phyloP scores from a whole-genome alignment of 257 asterid species.

The Solanum chiquidenum region DNA sequence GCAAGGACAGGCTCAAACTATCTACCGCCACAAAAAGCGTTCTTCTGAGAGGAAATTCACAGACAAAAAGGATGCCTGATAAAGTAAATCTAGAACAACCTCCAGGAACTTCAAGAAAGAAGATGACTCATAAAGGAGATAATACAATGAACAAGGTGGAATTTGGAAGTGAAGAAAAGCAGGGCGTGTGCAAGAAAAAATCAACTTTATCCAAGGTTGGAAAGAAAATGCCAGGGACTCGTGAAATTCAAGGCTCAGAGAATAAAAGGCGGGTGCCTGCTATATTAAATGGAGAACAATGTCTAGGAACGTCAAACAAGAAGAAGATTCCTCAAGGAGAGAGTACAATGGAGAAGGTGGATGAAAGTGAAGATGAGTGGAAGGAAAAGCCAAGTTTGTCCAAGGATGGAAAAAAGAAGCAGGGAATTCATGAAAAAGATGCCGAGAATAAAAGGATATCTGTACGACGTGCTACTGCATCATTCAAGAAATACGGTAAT shows the following conservation, averaged over 20 bases:
- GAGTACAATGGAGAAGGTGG: not conserved
- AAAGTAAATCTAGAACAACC: not conserved
- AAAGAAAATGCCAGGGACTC: conserved; percentile 9
- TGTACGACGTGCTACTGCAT: conserved; percentile 24
- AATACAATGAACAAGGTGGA: conserved; percentile 8
- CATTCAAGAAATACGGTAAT: conserved; percentile 25
- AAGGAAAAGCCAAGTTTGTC: conserved; percentile 20
- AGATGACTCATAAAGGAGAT: not conserved
- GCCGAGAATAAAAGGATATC: conserved; percentile 21
- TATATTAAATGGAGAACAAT: not conserved
- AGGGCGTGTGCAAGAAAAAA: conserved; percentile 28
- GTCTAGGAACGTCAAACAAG: conserved; percentile 1
- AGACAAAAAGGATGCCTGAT: conserved; percentile 13
- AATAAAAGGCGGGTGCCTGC: conserved; percentile 12
- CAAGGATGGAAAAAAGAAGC: conserved; percentile 6
- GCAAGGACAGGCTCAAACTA: not conserved
- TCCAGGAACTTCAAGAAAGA: conserved; percentile 6
- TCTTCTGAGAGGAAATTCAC: not conserved
- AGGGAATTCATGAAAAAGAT: conserved; percentile 7
- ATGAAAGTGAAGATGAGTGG: conserved; percentile 42
- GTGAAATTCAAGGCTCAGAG: conserved; percentile 5
- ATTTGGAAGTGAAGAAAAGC: conserved; percentile 32
- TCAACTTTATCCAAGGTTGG: conserved; percentile 5
- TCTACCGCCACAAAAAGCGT: not conserved
- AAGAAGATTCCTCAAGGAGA: not conserved